Base-by-base conservation (phyloP, 2,329 filamentous ascomycete genomes). In the Alternaria hordeiaustralica region DNA sequence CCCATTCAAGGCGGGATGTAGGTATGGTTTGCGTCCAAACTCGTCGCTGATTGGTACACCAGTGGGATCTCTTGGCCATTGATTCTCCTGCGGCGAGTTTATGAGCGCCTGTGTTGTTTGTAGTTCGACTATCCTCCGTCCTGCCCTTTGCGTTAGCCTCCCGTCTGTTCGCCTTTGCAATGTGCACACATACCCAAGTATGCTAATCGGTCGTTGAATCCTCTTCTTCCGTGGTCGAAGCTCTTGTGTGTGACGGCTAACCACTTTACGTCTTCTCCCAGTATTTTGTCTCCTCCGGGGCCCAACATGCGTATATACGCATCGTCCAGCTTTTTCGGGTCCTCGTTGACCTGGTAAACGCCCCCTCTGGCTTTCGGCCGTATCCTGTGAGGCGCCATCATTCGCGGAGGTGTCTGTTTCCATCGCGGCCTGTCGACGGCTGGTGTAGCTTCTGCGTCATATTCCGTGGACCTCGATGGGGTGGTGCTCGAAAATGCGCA, bases 181-280 rank as follows among this genome's bases (percentile, higher is more conserved):
- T 15, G 26, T 41, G n/a, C 53, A 36, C 47, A 55, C 60, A 75
- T 87, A 96, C 93, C 95, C 58, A 97, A 84, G 76, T 92, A 94
- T n/a, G 94, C 92, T 80, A 99, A 84, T 66, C 93, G 88, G 75
- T 97, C 95, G 79, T 99, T 99, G 83, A 95, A 97, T 1, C 95
- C 95, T 84, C 94, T 90, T 75, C 93, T 87, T 56, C 94, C 96
- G 77, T 98, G 94, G 78, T 99, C 95, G 77, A 97, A 98, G 82
- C 94, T 97, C 87, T 98, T 98, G 81, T 98, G 96, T 69, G 96
- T 99, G 60, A 99, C 88, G 28, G 94, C 94, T 75, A 98, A 84
- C 96, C 96, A 99, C 83, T 97, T 98, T 66, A 96, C 86, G 82
- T 99, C 95, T 15, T 97, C 94, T 2, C 91, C 90, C 61, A 99